Evolutionary conservation across 2,329 filamentous ascomycete species (phyloP), one percentile per base, ranked within the genome.

Genomic region (Diplodia sapinea): DNA sequence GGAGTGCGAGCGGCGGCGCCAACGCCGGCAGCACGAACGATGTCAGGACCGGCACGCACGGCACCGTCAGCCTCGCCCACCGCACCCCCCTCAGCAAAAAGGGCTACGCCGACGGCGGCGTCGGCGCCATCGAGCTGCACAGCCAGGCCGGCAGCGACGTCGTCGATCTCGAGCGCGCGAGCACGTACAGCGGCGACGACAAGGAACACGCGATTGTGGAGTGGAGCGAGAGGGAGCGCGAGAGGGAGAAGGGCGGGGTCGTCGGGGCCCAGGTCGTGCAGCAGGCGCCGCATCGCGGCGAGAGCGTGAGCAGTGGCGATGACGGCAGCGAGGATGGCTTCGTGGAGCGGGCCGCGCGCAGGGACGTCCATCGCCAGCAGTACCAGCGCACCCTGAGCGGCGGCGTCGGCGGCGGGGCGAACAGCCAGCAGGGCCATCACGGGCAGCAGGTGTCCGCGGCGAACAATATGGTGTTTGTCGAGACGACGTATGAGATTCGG

Each of bases 401-500:
- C 33, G 20, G 55, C 17, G 38, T 11, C 23, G 57, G 15, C 43
- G 43, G 33, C 59, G 23, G 23, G 23, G 23, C 23, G 23, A 26
- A 2, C 23, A 3, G 23, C 23, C 23, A 23, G 23, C 23, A 23
- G 1, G 23, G n/a, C n/a, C n/a, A n/a, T n/a, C n/a, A n/a, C n/a
- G n/a, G n/a, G n/a, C n/a, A n/a, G n/a, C 23, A 23, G 1, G 23
- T 23, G 23, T 23, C 23, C 23, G 23, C 23, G 23, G 23, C 23
- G 23, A 26, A 31, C 31, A 33, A 47, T 5, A 15, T 12, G 7
- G 61, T 64, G 61, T 52, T 64, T 0, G 49, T 64, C 6, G 61
- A 64, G 61, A 51, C 47, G 61, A 64, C 47, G 31, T 64, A 64
- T 29, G 61, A 64, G n/a, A 64, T 64, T 8, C n/a, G 49, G 2